A percentile compares a stretch with the other conserved stretches of the same genome.
Evolutionary conservation across 352 stramenopile species (phyloP).

Genomic region (Salisapilia sapeloensis): DNA sequence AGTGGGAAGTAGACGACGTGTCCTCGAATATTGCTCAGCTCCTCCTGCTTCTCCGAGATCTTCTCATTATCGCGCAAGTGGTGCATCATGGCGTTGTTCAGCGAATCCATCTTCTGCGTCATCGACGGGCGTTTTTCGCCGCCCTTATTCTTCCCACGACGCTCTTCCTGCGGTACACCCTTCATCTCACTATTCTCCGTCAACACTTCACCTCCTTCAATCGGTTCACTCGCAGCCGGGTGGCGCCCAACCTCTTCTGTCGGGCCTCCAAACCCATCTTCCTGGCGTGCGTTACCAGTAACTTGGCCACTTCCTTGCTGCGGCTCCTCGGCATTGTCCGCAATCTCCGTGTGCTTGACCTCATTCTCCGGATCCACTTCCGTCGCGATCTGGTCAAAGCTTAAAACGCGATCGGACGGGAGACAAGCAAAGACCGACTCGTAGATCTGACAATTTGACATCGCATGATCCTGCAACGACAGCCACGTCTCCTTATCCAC

Average conservation of each 20-base stretch:
- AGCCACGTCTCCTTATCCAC: constrained; percentile 53
- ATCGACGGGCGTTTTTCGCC: not conserved
- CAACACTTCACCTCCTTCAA: no score
- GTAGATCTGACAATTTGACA: constrained; percentile 71
- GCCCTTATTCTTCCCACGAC: constrained; percentile 1
- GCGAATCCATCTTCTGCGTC: constrained; percentile 4
- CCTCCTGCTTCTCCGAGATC: constrained; percentile 40
- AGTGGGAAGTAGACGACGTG: constrained; percentile 81
- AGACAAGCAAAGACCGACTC: constrained; percentile 68
- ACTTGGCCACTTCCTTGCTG: constrained; percentile 1
- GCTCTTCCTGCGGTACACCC: no score
- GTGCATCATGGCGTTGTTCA: constrained; percentile 41
- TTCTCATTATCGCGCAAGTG: constrained; percentile 51
- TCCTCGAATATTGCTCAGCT: constrained; percentile 47
- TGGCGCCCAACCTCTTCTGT: no score
- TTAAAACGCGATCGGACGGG: constrained; percentile 52
- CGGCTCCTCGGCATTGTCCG: constrained; percentile 1
- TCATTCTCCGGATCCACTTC: not conserved
- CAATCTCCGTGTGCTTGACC: constrained; percentile 15
- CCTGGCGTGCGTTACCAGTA: no score
- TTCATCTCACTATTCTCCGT: no score
- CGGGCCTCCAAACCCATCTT: no score
- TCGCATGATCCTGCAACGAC: constrained; percentile 71
- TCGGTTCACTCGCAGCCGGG: no score
- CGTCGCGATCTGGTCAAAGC: constrained; percentile 52